Evolutionary conservation across 108 stramenopile species (phyloP).

Genomic region (Mediolabrus comicus): DNA sequence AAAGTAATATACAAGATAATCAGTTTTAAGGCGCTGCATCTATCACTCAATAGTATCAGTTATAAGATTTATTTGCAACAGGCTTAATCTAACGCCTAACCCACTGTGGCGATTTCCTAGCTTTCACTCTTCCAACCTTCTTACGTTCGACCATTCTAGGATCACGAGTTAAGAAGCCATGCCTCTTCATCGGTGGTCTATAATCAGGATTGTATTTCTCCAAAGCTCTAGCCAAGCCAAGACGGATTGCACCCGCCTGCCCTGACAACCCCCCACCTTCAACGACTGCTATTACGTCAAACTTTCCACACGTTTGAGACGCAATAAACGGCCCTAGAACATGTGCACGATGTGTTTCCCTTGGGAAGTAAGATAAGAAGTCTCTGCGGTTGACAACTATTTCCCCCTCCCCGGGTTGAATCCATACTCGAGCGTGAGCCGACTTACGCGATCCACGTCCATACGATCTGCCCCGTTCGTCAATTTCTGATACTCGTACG

Average conservation of each 20-base stretch:
- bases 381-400: slow-evolving; percentile 84
- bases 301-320: slow-evolving; percentile 84
- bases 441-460: slow-evolving; percentile 95
- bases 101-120: slow-evolving; percentile 97
- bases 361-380: slow-evolving; percentile 87
- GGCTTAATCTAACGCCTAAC: slow-evolving; percentile 83
- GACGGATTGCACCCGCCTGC: slow-evolving; percentile 94
- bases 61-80: neutral
- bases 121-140: slow-evolving; percentile 95
- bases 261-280: slow-evolving; percentile 87
- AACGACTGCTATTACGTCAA: slow-evolving; percentile 81
- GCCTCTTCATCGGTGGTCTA: slow-evolving; percentile 87
- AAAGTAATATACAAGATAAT: neutral
- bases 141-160: slow-evolving; percentile 96
- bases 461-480: slow-evolving; percentile 87
- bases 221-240: slow-evolving; percentile 91
- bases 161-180: slow-evolving; percentile 92
- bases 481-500: slow-evolving; percentile 65
- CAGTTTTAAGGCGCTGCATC: too few relatives aligned
- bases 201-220: slow-evolving; percentile 92
- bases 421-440: slow-evolving; percentile 92
- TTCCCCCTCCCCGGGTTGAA: slow-evolving; percentile 85
- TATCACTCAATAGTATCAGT: too few relatives aligned
- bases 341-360: slow-evolving; percentile 68
- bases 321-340: slow-evolving; percentile 85